These are phyloP conservation scores for Coemansia sp. DNA, from an alignment of 192 early-diverging fungal species.

Conservation along the genomic window DNA sequence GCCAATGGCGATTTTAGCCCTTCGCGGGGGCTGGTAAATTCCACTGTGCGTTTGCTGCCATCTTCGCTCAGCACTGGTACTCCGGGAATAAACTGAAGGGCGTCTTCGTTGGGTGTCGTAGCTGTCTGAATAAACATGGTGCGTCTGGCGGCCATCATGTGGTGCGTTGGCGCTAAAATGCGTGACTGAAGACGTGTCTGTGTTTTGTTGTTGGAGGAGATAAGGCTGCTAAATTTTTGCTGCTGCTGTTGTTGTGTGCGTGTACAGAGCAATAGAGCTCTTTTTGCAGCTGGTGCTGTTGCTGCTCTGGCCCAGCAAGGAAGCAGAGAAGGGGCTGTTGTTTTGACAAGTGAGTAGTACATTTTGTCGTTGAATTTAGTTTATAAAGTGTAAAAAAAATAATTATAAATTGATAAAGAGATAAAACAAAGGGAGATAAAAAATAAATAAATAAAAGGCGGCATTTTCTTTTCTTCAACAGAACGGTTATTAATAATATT, in stretches of 20 bases:
- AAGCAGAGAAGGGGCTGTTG: neutral
- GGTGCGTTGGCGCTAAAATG: no score
- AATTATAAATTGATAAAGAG: neutral
- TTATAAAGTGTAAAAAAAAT: neutral
- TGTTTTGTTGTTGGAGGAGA: conserved; percentile 8
- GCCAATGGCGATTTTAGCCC: conserved; percentile 86
- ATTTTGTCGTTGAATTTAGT: neutral
- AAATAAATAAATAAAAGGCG: neutral
- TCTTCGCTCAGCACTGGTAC: conserved; percentile 69
- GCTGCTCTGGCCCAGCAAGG: neutral
- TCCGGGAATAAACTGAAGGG: conserved; percentile 97
- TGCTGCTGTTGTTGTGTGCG: neutral
- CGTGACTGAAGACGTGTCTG: neutral
- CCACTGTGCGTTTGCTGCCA: conserved; percentile 65
- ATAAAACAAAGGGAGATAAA: conserved; percentile 3
- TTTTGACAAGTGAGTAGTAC: neutral
- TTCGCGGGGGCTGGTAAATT: conserved; percentile 80
- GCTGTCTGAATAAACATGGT: conserved; percentile 90
- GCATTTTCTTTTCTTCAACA: neutral
- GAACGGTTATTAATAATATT: no score
- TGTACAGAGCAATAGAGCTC: neutral
- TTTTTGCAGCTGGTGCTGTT: neutral
- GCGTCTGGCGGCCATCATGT: conserved; percentile 14
- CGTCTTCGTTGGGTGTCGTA: conserved; percentile 90
- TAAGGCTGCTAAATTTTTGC: no score